A percentile compares a stretch with the other conserved stretches of the same genome.
phyloP scores from a whole-genome alignment of 768 basidiomycete genomes.

The Naganishia onofrii region DNA sequence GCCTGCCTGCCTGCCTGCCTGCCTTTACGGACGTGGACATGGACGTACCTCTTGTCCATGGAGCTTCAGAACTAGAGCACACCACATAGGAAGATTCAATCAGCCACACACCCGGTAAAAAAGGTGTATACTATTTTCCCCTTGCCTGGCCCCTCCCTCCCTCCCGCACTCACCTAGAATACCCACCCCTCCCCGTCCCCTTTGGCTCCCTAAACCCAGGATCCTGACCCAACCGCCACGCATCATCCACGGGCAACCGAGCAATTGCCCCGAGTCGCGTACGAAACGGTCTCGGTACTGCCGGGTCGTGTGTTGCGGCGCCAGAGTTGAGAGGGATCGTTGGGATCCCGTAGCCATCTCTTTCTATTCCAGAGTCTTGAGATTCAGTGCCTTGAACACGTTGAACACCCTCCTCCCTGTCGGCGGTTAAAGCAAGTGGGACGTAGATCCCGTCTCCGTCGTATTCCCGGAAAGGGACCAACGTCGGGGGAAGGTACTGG shows the following conservation, averaged over 20 bases:
- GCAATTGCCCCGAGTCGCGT: background rate
- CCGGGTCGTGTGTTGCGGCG: background rate
- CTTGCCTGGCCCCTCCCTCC: no score
- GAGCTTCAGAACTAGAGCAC: background rate
- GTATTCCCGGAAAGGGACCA: background rate
- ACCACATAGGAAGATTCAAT: background rate
- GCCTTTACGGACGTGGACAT: background rate
- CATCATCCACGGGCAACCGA: background rate
- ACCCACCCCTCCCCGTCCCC: background rate
- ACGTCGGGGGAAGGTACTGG: background rate
- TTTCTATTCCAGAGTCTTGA: no score
- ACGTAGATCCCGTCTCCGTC: background rate
- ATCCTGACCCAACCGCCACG: constrained; percentile 9
- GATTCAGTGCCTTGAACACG: no score
- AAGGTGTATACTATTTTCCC: no score
- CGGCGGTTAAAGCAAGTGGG: background rate
- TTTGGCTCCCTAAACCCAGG: background rate
- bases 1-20: no score
- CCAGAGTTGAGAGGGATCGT: background rate
- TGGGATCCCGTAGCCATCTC: background rate
- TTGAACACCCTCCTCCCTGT: no score
- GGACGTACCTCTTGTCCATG: constrained; percentile 17
- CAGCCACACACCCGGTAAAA: no score
- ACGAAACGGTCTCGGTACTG: background rate
- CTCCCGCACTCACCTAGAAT: background rate